These are phyloP conservation scores for Phaffomyces thermotolerans DNA, from an alignment of 805 yeast species.

Conservation along the genomic window DNA sequence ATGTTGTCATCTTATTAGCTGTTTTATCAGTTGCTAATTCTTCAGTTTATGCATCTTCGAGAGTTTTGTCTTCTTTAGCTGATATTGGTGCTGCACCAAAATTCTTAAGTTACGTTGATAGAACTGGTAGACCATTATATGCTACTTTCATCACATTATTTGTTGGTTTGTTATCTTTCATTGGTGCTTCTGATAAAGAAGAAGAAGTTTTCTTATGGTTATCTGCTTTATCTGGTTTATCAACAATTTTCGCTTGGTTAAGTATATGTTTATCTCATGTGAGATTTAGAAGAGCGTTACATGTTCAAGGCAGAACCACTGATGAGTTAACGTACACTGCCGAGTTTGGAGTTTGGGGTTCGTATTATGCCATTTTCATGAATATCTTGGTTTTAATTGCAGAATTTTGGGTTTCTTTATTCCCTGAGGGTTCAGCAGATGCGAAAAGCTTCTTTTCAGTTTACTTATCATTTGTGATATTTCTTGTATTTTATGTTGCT, in stretches of 20 bases:
- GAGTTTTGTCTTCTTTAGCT: slow-evolving; percentile 57
- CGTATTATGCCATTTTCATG: slow-evolving; percentile 52
- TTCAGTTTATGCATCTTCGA: slow-evolving; percentile 61
- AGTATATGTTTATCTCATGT: slow-evolving; percentile 53
- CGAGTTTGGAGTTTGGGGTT: slow-evolving; percentile 62
- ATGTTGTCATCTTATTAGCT: slow-evolving; percentile 60
- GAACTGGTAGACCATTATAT: slow-evolving; percentile 59
- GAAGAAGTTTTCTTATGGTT: slow-evolving; percentile 58
- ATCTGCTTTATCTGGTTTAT: slow-evolving; percentile 55
- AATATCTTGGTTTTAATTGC: slow-evolving; percentile 58
- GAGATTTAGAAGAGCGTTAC: slow-evolving; percentile 58
- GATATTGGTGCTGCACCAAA: slow-evolving; percentile 58
- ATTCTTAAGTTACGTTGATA: slow-evolving; percentile 52
- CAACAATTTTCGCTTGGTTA: slow-evolving; percentile 58
- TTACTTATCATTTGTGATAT: slow-evolving; percentile 59
- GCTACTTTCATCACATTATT: slow-evolving; percentile 43
- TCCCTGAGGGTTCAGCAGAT: slow-evolving; percentile 50
- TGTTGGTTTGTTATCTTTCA: slow-evolving; percentile 53
- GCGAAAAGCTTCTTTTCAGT: slow-evolving; percentile 57
- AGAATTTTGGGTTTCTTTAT: slow-evolving; percentile 78
- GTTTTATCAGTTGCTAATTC: slow-evolving; percentile 69
- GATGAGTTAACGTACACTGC: slow-evolving; percentile 64
- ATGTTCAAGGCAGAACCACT: slow-evolving; percentile 50
- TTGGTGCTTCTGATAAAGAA: slow-evolving; percentile 46
- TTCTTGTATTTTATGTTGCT: slow-evolving; percentile 46